Evolutionary conservation across 2,329 filamentous ascomycete species (phyloP), one percentile per base, ranked within the genome.

Genomic region (Colletotrichum tropicale): DNA sequence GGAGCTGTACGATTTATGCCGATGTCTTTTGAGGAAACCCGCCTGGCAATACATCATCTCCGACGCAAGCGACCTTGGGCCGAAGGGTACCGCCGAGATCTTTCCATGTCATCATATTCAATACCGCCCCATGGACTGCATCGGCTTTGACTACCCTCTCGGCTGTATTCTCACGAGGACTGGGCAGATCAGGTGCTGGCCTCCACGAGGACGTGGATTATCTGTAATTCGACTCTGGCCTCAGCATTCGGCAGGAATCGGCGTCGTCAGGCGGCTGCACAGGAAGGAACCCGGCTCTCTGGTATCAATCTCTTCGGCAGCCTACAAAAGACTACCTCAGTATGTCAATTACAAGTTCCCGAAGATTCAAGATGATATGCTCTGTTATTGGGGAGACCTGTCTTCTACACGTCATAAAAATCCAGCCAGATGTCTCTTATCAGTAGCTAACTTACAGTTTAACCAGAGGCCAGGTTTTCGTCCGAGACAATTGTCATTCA

Each of bases 361-460:
- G n/a, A 1, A 4, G 1, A 4, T 21, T 9, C 16, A 13, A 12
- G n/a, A 13, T 21, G 10, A 13, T 13, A 0, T 21, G n/a, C 10
- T 5, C 0, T 48, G 0, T 13, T 2, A n/a, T 48, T 3, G n/a
- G 43, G 10, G n/a, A 48, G 18, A 13, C 9, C 8, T 48, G 43
- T 21, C 0, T n/a, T 0, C 9, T 48, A n/a, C 10, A 48, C 6
- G 18, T 48, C 43, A 0, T 48, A 13, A 21, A 3, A 0, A 7
- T 6, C 1, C n/a, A 48, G n/a, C 15, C 6, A 48, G 4, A 2
- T 5, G 43, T 48, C 10, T 10, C 21, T 13, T 21, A 48, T 21
- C 7, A 21, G 10, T 4, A 48, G 43, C 43, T 48, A 8, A 48
- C 43, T 48, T 48, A 48, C 43, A 48, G 1, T 9, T 21, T 0